Conservation (phyloP, 805 yeast species). For the Kregervanrija pseudodelftensis region DNA sequence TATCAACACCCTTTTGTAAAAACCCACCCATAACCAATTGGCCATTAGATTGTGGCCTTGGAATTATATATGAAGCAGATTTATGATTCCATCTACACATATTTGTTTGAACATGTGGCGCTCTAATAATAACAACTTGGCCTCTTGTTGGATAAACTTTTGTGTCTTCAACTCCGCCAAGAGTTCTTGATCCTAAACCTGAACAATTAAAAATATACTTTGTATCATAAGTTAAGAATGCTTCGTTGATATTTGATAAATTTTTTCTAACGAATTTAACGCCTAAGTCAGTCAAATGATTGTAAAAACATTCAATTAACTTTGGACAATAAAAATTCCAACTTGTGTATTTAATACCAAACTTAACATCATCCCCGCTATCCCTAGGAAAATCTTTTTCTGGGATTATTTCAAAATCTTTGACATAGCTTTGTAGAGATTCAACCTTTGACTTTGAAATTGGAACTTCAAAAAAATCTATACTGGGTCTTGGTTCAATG, state of each 20-base stretch:
- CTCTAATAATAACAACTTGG: slow-evolving; percentile 64
- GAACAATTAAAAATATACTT: slow-evolving; percentile 63
- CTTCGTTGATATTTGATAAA: slow-evolving; percentile 50
- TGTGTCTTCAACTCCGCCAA: slow-evolving; percentile 60
- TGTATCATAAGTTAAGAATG: slow-evolving; percentile 32
- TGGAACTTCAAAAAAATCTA: slow-evolving; percentile 48
- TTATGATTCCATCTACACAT: slow-evolving; percentile 50
- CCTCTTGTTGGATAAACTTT: slow-evolving; percentile 71
- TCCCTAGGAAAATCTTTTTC: slow-evolving; percentile 41
- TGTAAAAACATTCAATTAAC: slow-evolving; percentile 42
- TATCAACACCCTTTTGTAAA: slow-evolving; percentile 54
- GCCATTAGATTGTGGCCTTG: slow-evolving; percentile 58
- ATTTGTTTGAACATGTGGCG: slow-evolving; percentile 59
- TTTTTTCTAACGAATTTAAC: slow-evolving; percentile 42
- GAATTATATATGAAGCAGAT: slow-evolving; percentile 60
- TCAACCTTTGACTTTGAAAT: slow-evolving; percentile 42
- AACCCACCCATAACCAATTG: slow-evolving; percentile 72
- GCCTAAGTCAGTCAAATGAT: slow-evolving; percentile 39
- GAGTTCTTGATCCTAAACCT: slow-evolving; percentile 56
- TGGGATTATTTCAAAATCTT: slow-evolving; percentile 36
- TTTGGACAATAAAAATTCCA: slow-evolving; percentile 72
- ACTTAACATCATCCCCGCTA: slow-evolving; percentile 31
- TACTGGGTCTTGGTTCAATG: slow-evolving; percentile 42
- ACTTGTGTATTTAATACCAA: slow-evolving; percentile 49
- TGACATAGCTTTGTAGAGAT: slow-evolving; percentile 42